Conservation (phyloP, 1,139 yeast species). For the Sugiyamaella japonica region DNA sequence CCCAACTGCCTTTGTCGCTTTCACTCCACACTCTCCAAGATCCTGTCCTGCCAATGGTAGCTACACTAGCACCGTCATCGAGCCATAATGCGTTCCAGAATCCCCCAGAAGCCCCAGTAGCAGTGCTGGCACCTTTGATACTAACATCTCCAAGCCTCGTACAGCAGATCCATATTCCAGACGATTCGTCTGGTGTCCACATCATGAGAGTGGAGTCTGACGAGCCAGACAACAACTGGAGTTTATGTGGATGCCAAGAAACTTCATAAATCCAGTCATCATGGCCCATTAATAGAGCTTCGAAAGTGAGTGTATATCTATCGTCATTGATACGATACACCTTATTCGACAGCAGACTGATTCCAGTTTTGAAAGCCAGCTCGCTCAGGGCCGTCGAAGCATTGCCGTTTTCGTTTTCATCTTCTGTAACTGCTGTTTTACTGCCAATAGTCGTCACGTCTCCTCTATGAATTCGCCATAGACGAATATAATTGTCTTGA, state of each 20-base stretch:
- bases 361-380: slow-evolving; percentile 17
- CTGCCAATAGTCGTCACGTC: slow-evolving; percentile 37
- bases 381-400: slow-evolving; percentile 9
- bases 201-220: slow-evolving; percentile 93
- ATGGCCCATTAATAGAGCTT: slow-evolving; percentile 94
- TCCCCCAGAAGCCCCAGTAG: slow-evolving; percentile 98
- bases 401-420: slow-evolving; percentile 21
- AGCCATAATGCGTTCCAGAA: slow-evolving; percentile 93
- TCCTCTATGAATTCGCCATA: slow-evolving; percentile 72
- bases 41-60: slow-evolving; percentile 90
- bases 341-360: slow-evolving; percentile 28
- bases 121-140: slow-evolving; percentile 95
- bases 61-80: slow-evolving; percentile 46
- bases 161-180: slow-evolving; percentile 89
- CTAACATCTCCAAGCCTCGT: slow-evolving; percentile 87
- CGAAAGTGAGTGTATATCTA: slow-evolving; percentile 66
- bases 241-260: slow-evolving; percentile 63
- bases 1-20: slow-evolving; percentile 48
- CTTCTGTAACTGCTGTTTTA: slow-evolving; percentile 24
- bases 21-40: slow-evolving; percentile 78
- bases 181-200: slow-evolving; percentile 87
- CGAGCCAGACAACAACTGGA: slow-evolving; percentile 75
- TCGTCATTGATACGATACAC: slow-evolving; percentile 35
- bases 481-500: slow-evolving; percentile 83
- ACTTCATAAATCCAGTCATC: slow-evolving; percentile 96